Base-by-base conservation (phyloP, 1,139 yeast species). In the Yamadazyma blattariae region DNA sequence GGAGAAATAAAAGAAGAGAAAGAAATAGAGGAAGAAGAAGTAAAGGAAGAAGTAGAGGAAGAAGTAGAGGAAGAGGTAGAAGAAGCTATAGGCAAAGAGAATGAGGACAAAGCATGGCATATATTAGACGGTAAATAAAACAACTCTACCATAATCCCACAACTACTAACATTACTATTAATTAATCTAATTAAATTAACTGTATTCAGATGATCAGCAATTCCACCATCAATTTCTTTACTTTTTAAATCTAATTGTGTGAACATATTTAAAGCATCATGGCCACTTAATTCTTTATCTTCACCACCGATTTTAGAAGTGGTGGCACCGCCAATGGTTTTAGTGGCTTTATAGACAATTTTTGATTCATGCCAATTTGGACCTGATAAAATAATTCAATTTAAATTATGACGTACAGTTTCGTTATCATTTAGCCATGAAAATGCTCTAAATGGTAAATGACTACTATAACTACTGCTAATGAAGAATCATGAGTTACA, bases 231-330 rank as follows among this genome's bases (percentile, higher is more conserved):
- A 56, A n/a, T n/a, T n/a, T 46, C 43, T 15, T 14, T 76, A 37
- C 98, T 98, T 71, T 89, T 90, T 60, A 92, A 75, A 62, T 92
- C 99, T 74, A 92, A 71, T 61, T 92, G 96, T 61, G 88, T 83
- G 67, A 94, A 94, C 92, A 92, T 88, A 64, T 86, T 86, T 57
- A 92, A 75, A 11, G 97, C 97, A 42, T 89, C 83, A 47, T 82
- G 84, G 40, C 84, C 80, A 19, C 80, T 70, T 35, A 77, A 71
- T 54, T 82, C 92, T 38, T 70, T 77, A 25, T 73, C 79, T 16
- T 74, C 80, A 10, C 58, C 54, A 10, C 58, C 54, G 18, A 51
- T 56, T 44, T 70, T 75, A 37, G 72, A n/a, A n/a, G n/a, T n/a
- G n/a, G n/a, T n/a, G 17, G 51, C 56, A 44, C 70, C 75, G 36